phyloP scores from a whole-genome alignment of 148 eudicot genomes.

The Cornus kousa region DNA sequence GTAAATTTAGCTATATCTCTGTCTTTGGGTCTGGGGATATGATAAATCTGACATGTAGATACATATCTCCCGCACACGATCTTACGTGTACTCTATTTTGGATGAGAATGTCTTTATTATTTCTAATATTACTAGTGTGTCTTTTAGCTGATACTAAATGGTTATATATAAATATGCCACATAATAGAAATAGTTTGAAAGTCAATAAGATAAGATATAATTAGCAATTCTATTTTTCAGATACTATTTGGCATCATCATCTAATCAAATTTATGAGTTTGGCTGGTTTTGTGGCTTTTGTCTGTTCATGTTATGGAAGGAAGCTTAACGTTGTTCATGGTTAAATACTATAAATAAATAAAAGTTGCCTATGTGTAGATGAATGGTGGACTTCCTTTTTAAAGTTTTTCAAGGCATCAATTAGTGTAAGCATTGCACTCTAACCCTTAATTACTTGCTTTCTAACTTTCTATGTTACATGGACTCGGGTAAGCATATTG shows the following conservation, averaged over 20 bases:
- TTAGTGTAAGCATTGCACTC: neutral
- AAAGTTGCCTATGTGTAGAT: neutral
- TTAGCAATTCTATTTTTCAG: too few species aligned
- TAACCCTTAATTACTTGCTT: neutral
- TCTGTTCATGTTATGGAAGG: neutral
- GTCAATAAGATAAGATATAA: too few species aligned
- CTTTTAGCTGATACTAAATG: neutral
- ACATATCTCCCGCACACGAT: too few species aligned
- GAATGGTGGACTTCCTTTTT: neutral
- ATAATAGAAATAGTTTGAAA: neutral
- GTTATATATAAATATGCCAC: neutral
- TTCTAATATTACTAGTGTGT: neutral
- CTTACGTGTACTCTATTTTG: too few species aligned
- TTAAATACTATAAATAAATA: too few species aligned
- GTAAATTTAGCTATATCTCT: too few species aligned
- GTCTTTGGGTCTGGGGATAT: too few species aligned
- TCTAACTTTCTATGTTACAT: too few species aligned
- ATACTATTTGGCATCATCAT: neutral
- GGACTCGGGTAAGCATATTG: too few species aligned
- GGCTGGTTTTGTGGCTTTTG: neutral
- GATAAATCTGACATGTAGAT: too few species aligned
- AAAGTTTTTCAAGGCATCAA: neutral
- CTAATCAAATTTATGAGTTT: neutral
- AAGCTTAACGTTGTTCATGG: neutral
- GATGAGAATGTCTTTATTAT: too few species aligned